Conservation (phyloP, 2,329 filamentous ascomycete genomes). For the Biscogniauxia marginata region DNA sequence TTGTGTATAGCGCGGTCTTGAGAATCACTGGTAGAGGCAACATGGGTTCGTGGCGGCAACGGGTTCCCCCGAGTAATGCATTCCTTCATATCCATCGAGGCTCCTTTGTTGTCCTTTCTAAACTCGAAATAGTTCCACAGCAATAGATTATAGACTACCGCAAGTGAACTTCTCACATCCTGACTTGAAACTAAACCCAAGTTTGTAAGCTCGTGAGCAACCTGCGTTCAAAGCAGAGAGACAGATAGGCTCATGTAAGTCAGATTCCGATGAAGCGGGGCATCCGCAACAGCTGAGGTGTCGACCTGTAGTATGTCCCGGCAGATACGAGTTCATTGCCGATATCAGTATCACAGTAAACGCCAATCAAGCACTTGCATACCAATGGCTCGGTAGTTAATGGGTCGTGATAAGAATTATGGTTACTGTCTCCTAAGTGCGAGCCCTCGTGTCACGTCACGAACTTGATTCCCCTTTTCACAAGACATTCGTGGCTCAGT, state of each 20-base stretch:
- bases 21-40: slow-evolving; percentile 24
- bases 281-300: too few relatives aligned
- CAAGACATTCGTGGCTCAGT: too few relatives aligned
- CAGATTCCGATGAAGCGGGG: background rate
- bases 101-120: background rate
- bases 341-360: background rate
- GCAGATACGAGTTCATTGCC: too few relatives aligned
- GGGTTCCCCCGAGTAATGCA: slow-evolving; percentile 23
- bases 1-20: slow-evolving; percentile 33
- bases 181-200: background rate
- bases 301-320: background rate
- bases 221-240: background rate
- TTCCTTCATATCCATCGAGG: slow-evolving; percentile 14
- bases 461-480: background rate
- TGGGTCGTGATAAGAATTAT: background rate
- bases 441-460: background rate
- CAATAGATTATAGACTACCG: background rate
- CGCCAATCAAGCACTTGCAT: background rate
- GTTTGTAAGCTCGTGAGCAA: too few relatives aligned
- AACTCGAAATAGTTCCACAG: background rate
- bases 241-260: background rate
- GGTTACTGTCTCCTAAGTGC: background rate
- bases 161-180: background rate
- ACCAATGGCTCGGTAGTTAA: background rate
- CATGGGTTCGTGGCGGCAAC: slow-evolving; percentile 26